Percentiles rank a stretch among this genome's conserved stretches.
These are phyloP conservation scores for Malassezia pachydermatis DNA, from an alignment of 1,284 basidiomycete species.

Conservation along the genomic window DNA sequence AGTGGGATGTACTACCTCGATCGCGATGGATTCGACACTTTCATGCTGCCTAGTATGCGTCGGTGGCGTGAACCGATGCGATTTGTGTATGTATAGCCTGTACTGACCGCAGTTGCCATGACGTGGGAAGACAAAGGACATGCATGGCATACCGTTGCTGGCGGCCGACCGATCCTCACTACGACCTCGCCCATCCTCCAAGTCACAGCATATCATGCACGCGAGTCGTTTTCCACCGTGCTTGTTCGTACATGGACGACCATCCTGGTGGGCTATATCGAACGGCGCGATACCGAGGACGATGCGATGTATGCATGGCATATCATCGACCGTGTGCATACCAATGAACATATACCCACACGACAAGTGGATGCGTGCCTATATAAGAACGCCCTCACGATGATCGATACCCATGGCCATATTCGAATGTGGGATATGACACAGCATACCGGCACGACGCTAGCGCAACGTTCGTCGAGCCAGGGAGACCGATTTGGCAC, in stretches of 20 bases:
- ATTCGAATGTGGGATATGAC: conserved; percentile 7
- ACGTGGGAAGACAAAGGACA: not conserved
- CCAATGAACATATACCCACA: not conserved
- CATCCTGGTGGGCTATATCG: not conserved
- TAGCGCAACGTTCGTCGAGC: not conserved
- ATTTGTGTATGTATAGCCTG: conserved; percentile 7
- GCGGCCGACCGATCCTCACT: not conserved
- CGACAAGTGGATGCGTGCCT: not conserved
- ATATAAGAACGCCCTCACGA: not conserved
- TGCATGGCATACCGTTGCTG: not conserved
- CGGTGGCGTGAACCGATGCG: conserved; percentile 1
- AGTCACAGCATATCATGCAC: not conserved
- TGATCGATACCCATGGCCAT: conserved; percentile 7
- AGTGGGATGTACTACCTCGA: not conserved
- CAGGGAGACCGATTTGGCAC: not conserved
- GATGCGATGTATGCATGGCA: not conserved
- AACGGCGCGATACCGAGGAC: not conserved
- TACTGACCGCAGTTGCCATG: not conserved
- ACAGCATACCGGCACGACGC: not conserved
- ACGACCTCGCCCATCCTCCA: conserved; percentile 12
- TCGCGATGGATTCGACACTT: not conserved
- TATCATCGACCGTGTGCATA: not conserved
- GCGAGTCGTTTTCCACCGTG: not conserved
- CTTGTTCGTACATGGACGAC: conserved; percentile 6
- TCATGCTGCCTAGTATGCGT: conserved; percentile 7